Percentiles rank a stretch among this genome's conserved stretches.
phyloP scores from a whole-genome alignment of 2,329 filamentous ascomycete species.

The Clonostachys chloroleuca region DNA sequence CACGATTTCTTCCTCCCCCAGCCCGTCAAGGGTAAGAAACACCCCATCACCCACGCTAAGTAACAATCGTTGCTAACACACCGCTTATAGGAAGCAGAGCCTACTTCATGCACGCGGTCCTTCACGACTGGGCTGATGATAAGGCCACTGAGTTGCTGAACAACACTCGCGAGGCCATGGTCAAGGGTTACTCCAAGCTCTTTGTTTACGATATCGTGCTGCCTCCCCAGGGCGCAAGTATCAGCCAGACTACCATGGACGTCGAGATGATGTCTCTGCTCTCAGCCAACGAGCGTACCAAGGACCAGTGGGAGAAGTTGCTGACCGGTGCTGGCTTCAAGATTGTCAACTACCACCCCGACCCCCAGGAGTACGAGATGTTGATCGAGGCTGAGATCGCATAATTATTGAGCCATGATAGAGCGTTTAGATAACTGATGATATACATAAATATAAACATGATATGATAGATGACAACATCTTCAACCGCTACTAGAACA shows the following conservation, averaged over 20 bases:
- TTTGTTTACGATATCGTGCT: slow-evolving; percentile 21
- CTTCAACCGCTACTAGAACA: no score
- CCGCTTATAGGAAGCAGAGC: slow-evolving; percentile 15
- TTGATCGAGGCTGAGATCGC: no score
- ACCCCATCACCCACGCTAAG: no score
- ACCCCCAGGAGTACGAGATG: no score
- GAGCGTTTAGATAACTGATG: no score
- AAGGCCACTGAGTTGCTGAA: slow-evolving; percentile 21
- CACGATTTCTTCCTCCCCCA: slow-evolving; percentile 42
- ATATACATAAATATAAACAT: no score
- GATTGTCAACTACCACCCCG: slow-evolving; percentile 11
- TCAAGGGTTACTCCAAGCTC: slow-evolving; percentile 21
- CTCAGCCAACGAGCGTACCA: slow-evolving; percentile 21
- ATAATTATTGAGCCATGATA: no score
- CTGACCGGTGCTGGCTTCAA: slow-evolving; percentile 14
- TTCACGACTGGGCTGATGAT: slow-evolving; percentile 32
- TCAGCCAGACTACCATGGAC: slow-evolving; percentile 18
- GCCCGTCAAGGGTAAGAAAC: slow-evolving; percentile 21
- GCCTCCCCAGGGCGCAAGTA: neutral
- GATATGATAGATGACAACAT: no score
- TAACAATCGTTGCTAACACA: no score
- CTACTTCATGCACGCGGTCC: slow-evolving; percentile 33
- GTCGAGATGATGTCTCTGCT: slow-evolving; percentile 21
- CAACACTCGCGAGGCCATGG: slow-evolving; percentile 18
- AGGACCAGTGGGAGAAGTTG: slow-evolving; percentile 19